Conservation (phyloP, 169 alveolate genomes). For the Plasmodium malariae region DNA sequence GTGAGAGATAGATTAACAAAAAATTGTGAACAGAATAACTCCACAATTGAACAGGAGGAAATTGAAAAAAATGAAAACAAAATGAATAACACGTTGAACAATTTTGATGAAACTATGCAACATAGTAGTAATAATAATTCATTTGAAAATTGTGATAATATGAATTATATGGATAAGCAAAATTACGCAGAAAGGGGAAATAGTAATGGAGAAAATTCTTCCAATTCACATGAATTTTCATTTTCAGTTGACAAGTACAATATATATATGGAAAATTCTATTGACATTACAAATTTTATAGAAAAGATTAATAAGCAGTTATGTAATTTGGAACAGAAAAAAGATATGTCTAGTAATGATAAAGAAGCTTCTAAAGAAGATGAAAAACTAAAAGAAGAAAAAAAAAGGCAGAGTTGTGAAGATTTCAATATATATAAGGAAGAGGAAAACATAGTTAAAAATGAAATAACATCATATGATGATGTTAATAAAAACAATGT, state of each 20-base stretch:
- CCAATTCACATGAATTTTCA: constrained; percentile 30
- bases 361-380: constrained; percentile 77
- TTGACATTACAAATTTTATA: constrained; percentile 58
- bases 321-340: constrained; percentile 49
- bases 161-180: not conserved
- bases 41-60: not conserved
- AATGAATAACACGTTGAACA: not conserved
- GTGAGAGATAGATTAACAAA: not conserved
- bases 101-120: no score
- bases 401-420: not conserved
- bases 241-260: constrained; percentile 62
- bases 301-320: constrained; percentile 48
- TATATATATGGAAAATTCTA: constrained; percentile 62
- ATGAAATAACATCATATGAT: not conserved
- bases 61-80: constrained; percentile 11
- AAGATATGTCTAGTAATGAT: constrained; percentile 75
- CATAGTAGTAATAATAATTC: not conserved
- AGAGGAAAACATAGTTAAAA: not conserved
- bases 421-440: not conserved
- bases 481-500: not conserved
- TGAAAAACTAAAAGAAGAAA: constrained; percentile 34
- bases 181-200: constrained; percentile 11
- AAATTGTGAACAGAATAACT: constrained; percentile 1
- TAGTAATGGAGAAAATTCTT: constrained; percentile 3
- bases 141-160: not conserved